Conservation (phyloP, 1,284 basidiomycete genomes). For the Pyrrhoderma noxium region DNA sequence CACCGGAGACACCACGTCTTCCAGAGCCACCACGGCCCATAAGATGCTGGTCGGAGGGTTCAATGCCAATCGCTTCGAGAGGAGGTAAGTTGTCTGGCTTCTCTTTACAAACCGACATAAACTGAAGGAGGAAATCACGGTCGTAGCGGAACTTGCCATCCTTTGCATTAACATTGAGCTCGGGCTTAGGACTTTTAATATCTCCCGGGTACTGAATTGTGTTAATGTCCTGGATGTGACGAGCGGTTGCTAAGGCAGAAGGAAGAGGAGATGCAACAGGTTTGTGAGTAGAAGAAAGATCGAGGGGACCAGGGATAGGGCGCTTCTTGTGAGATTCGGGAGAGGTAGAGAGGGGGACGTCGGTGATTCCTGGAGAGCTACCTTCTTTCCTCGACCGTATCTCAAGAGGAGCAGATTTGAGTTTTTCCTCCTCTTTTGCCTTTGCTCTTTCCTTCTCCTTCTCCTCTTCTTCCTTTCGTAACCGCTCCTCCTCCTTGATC, state of each 20-base stretch:
- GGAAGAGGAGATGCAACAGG: constrained; percentile 42
- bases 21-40: constrained; percentile 59
- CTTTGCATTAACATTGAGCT: constrained; percentile 80
- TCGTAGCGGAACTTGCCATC: constrained; percentile 96
- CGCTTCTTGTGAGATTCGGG: constrained; percentile 31
- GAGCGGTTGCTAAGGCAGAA: constrained; percentile 67
- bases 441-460: constrained; percentile 28
- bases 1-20: constrained; percentile 40
- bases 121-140: constrained; percentile 95
- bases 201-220: constrained; percentile 80
- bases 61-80: constrained; percentile 88
- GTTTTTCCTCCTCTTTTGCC: constrained; percentile 31
- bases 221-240: constrained; percentile 77
- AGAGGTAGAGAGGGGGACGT: constrained; percentile 28
- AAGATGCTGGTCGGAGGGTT: constrained; percentile 57
- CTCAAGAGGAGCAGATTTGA: constrained; percentile 22
- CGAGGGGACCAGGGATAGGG: constrained; percentile 59
- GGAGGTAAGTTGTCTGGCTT: constrained; percentile 88
- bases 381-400: constrained; percentile 13
- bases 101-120: constrained; percentile 93
- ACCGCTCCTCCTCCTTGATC: constrained; percentile 33
- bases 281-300: constrained; percentile 48
- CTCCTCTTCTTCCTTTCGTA: constrained; percentile 24
- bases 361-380: constrained; percentile 23
- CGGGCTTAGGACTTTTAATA: constrained; percentile 75